Evolutionary conservation across 345 rosid species (phyloP).

Genomic region (Melaleuca quinquenervia): DNA sequence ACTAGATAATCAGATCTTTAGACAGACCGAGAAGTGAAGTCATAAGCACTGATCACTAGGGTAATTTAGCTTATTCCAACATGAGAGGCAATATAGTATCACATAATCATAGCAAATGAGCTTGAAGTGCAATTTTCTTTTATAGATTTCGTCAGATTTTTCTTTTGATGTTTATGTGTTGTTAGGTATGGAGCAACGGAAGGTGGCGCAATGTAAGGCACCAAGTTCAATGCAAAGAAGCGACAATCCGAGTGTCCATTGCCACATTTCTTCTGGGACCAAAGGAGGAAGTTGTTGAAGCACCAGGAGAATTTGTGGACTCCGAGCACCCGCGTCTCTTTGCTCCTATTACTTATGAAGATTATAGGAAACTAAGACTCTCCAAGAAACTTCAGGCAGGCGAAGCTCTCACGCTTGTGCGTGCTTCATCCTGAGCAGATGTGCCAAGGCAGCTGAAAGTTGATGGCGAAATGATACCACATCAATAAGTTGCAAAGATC

Average conservation of each 20-base stretch:
- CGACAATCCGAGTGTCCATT: constrained; percentile 43
- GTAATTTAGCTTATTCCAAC: neutral
- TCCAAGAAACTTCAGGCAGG: constrained; percentile 32
- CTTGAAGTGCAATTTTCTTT: neutral
- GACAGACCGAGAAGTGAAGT: neutral
- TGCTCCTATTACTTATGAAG: constrained; percentile 27
- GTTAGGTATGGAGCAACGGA: constrained; percentile 79
- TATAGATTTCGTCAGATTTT: neutral
- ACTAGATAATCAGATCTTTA: neutral
- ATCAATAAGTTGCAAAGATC: neutral
- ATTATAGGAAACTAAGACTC: constrained; percentile 33
- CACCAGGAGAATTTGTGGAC: constrained; percentile 34
- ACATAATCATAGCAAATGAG: neutral
- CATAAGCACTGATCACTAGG: neutral
- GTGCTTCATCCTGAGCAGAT: neutral
- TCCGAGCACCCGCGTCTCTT: constrained; percentile 37
- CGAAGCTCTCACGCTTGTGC: constrained; percentile 34
- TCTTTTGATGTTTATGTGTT: neutral
- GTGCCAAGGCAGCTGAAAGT: neutral
- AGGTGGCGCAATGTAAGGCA: constrained; percentile 60
- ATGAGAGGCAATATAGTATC: neutral
- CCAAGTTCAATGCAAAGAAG: constrained; percentile 71
- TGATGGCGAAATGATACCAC: neutral
- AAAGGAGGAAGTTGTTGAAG: constrained; percentile 24
- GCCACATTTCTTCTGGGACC: constrained; percentile 75